phyloP scores from a whole-genome alignment of 495 filamentous ascomycete species.

The Podospora tetraspora region DNA sequence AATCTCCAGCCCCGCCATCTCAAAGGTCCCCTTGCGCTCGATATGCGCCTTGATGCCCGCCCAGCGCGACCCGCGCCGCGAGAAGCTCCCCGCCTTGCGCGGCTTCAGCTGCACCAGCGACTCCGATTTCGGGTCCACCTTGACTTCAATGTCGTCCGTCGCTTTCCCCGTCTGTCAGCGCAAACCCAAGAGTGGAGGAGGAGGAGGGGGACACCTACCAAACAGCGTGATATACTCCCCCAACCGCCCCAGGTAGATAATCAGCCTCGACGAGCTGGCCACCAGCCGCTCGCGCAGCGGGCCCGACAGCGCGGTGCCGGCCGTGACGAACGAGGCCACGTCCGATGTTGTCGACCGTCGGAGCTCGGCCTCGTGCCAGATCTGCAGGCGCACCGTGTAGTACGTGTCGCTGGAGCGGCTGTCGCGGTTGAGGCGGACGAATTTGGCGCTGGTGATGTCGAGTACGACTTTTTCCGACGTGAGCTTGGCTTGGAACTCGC shows the following conservation, averaged over 20 bases:
- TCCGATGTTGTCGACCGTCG: slow-evolving; percentile 20
- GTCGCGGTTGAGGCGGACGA: slow-evolving; percentile 22
- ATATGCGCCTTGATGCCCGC: slow-evolving; percentile 28
- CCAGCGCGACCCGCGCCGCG: slow-evolving; percentile 25
- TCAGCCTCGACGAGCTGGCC: slow-evolving; percentile 21
- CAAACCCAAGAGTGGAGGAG: background rate
- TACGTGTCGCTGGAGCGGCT: slow-evolving; percentile 24
- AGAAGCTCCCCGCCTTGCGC: slow-evolving; percentile 21
- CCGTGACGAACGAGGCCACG: slow-evolving; percentile 29
- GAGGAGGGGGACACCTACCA: slow-evolving; percentile 17
- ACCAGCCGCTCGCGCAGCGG: slow-evolving; percentile 29
- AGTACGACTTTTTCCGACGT: slow-evolving; percentile 32
- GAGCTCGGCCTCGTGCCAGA: slow-evolving; percentile 30
- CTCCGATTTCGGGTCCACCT: slow-evolving; percentile 6
- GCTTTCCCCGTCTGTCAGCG: slow-evolving; percentile 11
- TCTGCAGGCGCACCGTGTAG: slow-evolving; percentile 30
- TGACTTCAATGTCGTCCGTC: slow-evolving; percentile 33
- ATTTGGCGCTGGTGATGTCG: slow-evolving; percentile 30
- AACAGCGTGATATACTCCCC: slow-evolving; percentile 31
- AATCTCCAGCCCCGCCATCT: slow-evolving; percentile 29
- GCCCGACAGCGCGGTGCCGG: slow-evolving; percentile 29
- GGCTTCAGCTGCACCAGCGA: slow-evolving; percentile 29
- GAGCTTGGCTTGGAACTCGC: slow-evolving; percentile 33
- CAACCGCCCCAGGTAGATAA: slow-evolving; percentile 29
- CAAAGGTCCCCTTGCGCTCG: slow-evolving; percentile 18